Evolutionary conservation across 352 stramenopile species (phyloP).

Genomic region (Phytophthora tubulina): DNA sequence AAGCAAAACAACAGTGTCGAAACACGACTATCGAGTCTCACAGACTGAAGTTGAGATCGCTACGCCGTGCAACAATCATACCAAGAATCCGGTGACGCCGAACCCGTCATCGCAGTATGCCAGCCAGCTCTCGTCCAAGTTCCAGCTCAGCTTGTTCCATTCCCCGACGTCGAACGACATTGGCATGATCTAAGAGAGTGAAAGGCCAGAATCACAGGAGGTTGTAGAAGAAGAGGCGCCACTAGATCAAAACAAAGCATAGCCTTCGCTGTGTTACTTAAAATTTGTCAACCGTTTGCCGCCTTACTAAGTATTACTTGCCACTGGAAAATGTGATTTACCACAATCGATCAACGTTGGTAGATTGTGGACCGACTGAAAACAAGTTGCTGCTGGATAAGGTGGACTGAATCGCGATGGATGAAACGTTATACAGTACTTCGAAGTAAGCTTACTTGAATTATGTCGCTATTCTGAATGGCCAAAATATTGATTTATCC

Average conservation of each 20-base stretch:
- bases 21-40: slow-evolving; percentile 6
- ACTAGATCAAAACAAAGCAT: not conserved
- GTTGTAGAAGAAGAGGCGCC: not conserved
- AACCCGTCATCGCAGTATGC: slow-evolving; percentile 16
- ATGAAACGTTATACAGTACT: too few species aligned
- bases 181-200: slow-evolving; percentile 30
- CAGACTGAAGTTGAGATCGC: slow-evolving; percentile 29
- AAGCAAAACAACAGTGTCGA: slow-evolving; percentile 4
- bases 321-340: too few species aligned
- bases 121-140: slow-evolving; percentile 37
- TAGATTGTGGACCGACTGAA: too few species aligned
- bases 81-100: slow-evolving; percentile 22
- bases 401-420: too few species aligned
- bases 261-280: too few species aligned
- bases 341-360: too few species aligned
- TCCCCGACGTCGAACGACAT: slow-evolving; percentile 22
- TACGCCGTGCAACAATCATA: slow-evolving; percentile 18
- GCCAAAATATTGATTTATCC: too few species aligned
- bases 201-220: not conserved
- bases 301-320: too few species aligned
- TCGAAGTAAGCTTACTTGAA: too few species aligned
- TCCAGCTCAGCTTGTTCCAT: slow-evolving; percentile 31
- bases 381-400: too few species aligned
- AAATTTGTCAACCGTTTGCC: too few species aligned
- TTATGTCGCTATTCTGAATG: too few species aligned